A percentile compares a stretch with the other conserved stretches of the same genome.
Evolutionary conservation across 306 rosid species (phyloP).

Genomic region (Cucurbita pepo): DNA sequence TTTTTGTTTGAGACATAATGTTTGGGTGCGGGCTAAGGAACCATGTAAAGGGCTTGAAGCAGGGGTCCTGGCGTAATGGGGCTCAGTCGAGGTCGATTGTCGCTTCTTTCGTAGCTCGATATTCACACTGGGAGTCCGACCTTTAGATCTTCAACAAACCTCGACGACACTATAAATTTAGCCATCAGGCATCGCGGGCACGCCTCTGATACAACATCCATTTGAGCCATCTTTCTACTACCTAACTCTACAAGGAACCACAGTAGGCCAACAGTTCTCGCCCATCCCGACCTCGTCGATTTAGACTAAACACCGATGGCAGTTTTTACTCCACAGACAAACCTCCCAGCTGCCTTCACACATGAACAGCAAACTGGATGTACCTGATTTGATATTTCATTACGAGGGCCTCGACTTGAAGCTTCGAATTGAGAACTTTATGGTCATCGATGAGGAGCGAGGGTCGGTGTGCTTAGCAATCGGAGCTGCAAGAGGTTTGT

Average conservation of each 20-base stretch:
- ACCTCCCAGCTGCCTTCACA: slow-evolving; percentile 28
- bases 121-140: slow-evolving; percentile 33
- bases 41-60: slow-evolving; percentile 50
- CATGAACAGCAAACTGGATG: slow-evolving; percentile 9
- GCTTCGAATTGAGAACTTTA: slow-evolving; percentile 41
- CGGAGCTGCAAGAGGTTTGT: slow-evolving; percentile 41
- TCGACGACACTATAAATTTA: neutral
- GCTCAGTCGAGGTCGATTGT: slow-evolving; percentile 56
- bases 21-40: slow-evolving; percentile 68
- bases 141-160: slow-evolving; percentile 31
- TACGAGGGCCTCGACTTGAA: slow-evolving; percentile 50
- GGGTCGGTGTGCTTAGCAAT: slow-evolving; percentile 53
- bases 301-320: slow-evolving; percentile 35
- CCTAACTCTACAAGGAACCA: slow-evolving; percentile 51
- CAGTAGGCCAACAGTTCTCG: slow-evolving; percentile 35
- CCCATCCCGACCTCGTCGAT: slow-evolving; percentile 27
- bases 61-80: slow-evolving; percentile 65
- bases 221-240: slow-evolving; percentile 53
- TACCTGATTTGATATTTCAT: slow-evolving; percentile 51
- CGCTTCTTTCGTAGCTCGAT: slow-evolving; percentile 52
- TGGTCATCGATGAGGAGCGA: slow-evolving; percentile 26
- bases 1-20: slow-evolving; percentile 14
- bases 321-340: slow-evolving; percentile 35
- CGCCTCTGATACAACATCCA: slow-evolving; percentile 48
- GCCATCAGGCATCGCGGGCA: slow-evolving; percentile 1